Base-by-base conservation (phyloP, 768 basidiomycete species). In the Mycena maculata region DNA sequence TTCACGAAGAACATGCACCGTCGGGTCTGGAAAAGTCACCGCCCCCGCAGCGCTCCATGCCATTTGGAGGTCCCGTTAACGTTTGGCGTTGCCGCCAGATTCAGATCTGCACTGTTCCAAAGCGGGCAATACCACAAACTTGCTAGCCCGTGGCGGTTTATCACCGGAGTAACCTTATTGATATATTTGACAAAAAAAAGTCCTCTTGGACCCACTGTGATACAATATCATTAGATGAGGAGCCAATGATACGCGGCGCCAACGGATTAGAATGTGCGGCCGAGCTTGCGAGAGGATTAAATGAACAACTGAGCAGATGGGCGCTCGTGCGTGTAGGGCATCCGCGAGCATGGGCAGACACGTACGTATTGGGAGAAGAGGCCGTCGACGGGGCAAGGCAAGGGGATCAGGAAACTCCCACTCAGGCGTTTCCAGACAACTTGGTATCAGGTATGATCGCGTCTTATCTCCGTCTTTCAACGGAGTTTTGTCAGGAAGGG, bases 1-100 rank as follows among this genome's bases (percentile, higher is more conserved):
- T 66, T 30, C 55, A 70, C 64, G 54, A 65, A 66, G 54, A 70
- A 63, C 59, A 66, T 69, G 59, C 47, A n/a, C 60, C n/a, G 38
- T 58, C 64, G 69, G 69, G 50, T 27, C 39, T 59, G 50, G 23
- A 52, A 52, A 59, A 67, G 62, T 66, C 38, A 25, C 69, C 64
- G 65, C 47, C 22, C 15, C n/a, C n/a, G 30, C 22, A 33, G 61
- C 50, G 31, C 45, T 27, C 41, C 42, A 54, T 38, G 27, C 36
- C 39, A 25, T 61, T 59, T 33, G 60, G 54, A 59, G 41, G 39
- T 54, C 39, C 41, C 33, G 48, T 16, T n/a, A n/a, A n/a, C n/a
- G 41, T 13, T 55, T 38, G 45, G 38, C 33, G 47, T 48, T 23
- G 23, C 50, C 36, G 38, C 63, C 54, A 68, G 61, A 59, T 56